Evolutionary conservation across 1,284 basidiomycete genomes (phyloP).

Genomic region (Melanopsichium pennsylvanicum): DNA sequence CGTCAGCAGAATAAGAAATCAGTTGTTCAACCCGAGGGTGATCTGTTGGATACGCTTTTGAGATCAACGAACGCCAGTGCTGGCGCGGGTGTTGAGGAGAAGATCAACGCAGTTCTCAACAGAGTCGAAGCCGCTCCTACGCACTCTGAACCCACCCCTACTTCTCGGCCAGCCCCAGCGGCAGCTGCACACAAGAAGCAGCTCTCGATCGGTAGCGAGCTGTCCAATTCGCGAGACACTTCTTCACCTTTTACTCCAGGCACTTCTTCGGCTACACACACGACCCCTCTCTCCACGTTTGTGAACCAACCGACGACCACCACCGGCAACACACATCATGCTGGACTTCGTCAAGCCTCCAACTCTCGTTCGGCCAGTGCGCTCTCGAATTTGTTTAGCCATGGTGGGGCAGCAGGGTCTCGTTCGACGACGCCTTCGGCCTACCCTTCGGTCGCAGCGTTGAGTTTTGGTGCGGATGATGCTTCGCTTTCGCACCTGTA

Average conservation of each 20-base stretch:
- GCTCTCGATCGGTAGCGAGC: slow-evolving; percentile 37
- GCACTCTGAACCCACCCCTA: too few relatives aligned
- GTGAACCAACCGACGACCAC: background rate
- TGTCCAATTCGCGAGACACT: slow-evolving; percentile 35
- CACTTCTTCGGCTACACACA: slow-evolving; percentile 37
- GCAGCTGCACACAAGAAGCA: slow-evolving; percentile 38
- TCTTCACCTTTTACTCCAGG: slow-evolving; percentile 35
- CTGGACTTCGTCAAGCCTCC: too few relatives aligned
- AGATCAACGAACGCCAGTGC: too few relatives aligned
- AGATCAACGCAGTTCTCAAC: slow-evolving; percentile 52
- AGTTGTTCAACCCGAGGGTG: background rate
- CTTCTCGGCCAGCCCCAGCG: background rate
- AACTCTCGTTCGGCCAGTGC: slow-evolving; percentile 16
- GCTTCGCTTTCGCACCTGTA: slow-evolving; percentile 53
- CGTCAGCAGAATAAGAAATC: slow-evolving; percentile 6
- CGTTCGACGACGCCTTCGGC: slow-evolving; percentile 25
- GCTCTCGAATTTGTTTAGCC: too few relatives aligned
- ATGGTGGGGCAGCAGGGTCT: background rate
- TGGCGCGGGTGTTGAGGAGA: slow-evolving; percentile 48
- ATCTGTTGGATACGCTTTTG: slow-evolving; percentile 46
- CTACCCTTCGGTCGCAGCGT: slow-evolving; percentile 23
- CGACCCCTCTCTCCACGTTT: slow-evolving; percentile 42
- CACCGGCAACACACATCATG: background rate
- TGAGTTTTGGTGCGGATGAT: slow-evolving; percentile 40
- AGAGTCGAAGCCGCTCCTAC: slow-evolving; percentile 13